phyloP scores from a whole-genome alignment of 1,139 yeast genomes.

The Geotrichum restrictum region DNA sequence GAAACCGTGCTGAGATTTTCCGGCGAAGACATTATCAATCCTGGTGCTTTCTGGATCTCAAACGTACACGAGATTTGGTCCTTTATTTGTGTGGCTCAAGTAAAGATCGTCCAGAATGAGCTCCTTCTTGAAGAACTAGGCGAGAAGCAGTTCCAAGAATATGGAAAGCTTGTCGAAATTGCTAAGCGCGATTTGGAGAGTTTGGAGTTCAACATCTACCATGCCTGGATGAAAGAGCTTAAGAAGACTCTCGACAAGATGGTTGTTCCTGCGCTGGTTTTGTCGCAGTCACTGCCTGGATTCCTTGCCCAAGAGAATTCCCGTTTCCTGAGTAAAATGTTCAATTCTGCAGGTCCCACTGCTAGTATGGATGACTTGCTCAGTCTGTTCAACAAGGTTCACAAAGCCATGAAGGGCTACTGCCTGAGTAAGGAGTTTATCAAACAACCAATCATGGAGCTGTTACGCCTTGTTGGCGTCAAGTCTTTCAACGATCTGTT shows the following conservation, averaged over 20 bases:
- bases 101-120: constrained; percentile 80
- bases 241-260: constrained; percentile 88
- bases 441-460: constrained; percentile 79
- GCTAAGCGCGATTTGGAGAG: constrained; percentile 94
- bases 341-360: constrained; percentile 58
- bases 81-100: constrained; percentile 90
- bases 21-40: constrained; percentile 83
- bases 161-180: constrained; percentile 81
- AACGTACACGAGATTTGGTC: constrained; percentile 94
- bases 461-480: constrained; percentile 85
- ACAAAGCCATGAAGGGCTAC: constrained; percentile 91
- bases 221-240: constrained; percentile 96
- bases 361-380: constrained; percentile 94
- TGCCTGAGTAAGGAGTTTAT: constrained; percentile 81
- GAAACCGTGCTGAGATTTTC: constrained; percentile 46
- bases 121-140: constrained; percentile 79
- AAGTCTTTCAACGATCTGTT: constrained; percentile 92
- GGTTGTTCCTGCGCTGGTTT: constrained; percentile 88
- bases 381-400: constrained; percentile 82
- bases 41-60: constrained; percentile 97
- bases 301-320: constrained; percentile 86
- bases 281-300: constrained; percentile 94
- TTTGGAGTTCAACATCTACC: constrained; percentile 87
- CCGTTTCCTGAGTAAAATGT: constrained; percentile 80
- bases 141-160: constrained; percentile 84